Percentiles rank a stretch among this genome's conserved stretches.
phyloP scores from a whole-genome alignment of 805 yeast genomes.

The Saturnispora besseyi region DNA sequence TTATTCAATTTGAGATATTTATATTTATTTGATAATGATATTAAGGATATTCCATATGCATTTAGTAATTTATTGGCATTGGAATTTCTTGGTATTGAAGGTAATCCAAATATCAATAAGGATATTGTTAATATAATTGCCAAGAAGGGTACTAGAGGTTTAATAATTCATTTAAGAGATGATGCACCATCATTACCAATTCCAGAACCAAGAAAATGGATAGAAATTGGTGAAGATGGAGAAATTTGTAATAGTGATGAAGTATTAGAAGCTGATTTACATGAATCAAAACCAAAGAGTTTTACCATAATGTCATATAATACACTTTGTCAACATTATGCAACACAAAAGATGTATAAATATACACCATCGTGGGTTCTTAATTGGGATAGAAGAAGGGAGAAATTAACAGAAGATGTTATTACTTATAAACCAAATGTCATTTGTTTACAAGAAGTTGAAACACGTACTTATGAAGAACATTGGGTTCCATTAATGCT shows the following conservation, averaged over 20 bases:
- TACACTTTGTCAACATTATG: slow-evolving; percentile 91
- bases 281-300: slow-evolving; percentile 28
- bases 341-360: slow-evolving; percentile 83
- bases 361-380: slow-evolving; percentile 98
- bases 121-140: slow-evolving; percentile 59
- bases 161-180: slow-evolving; percentile 76
- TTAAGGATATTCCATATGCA: slow-evolving; percentile 68
- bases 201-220: slow-evolving; percentile 77
- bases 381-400: slow-evolving; percentile 84
- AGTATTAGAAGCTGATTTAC: slow-evolving; percentile 19
- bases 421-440: slow-evolving; percentile 60
- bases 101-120: slow-evolving; percentile 66
- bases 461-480: slow-evolving; percentile 75
- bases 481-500: slow-evolving; percentile 73
- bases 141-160: slow-evolving; percentile 75
- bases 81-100: slow-evolving; percentile 86
- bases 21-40: slow-evolving; percentile 79
- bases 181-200: slow-evolving; percentile 57
- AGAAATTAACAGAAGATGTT: slow-evolving; percentile 66
- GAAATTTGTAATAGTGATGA: slow-evolving; percentile 33
- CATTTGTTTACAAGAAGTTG: slow-evolving; percentile 92
- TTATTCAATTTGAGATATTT: slow-evolving; percentile 72
- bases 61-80: slow-evolving; percentile 80
- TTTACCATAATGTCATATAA: slow-evolving; percentile 84
- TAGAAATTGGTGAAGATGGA: slow-evolving; percentile 68